Evolutionary conservation across 2,329 filamentous ascomycete genomes (phyloP), one percentile per base, ranked within the genome.

Genomic region (Mollisiaceae sp.): DNA sequence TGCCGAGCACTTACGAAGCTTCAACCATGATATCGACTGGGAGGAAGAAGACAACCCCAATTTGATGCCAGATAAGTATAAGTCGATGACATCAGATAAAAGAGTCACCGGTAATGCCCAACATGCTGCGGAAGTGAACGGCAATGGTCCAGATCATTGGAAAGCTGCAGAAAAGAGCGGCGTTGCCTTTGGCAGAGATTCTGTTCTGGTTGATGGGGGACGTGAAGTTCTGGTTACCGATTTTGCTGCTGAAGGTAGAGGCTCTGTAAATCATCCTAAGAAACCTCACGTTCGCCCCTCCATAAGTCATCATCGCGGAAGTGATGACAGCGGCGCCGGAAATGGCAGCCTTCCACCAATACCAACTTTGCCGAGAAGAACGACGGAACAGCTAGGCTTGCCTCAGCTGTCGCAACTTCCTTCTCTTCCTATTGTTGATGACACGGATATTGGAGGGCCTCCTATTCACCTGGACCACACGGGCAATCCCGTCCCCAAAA

Each of bases 361-460:
- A 66, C 86, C 87, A 5, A 78, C 80, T 1, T 74, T 88, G 4
- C 81, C 85, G 59, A 83, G 88, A 43, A 83, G 86, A 70, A 88
- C 87, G 38, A 91, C 88, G 1, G 82, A 85, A n/a, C 85, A 89
- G 70, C 79, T 92, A 8, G 90, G 89, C 0, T 79, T 93, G n/a
- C 84, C 88, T 14, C 84, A 87, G 57, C 81, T 89, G 9, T 90
- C 87, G 32, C 89, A 92, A 74, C 82, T 94, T 11, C 90, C 91
- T 15, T 82, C 88, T 2, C 80, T 95, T 4, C 91, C 92, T 4
- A 75, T 85, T 2, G 81, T 83, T 15, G 92, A 94, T 71, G 94
- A 97, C 73, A 91, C 89, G 5, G 93, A 97, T 73, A 94, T 93
- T 74, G 90, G 91, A 38, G 92, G 91, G 0, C 91, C 92, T 22